Conservation (phyloP, 1,284 basidiomycete species). For the Ganoderma boninense region DNA sequence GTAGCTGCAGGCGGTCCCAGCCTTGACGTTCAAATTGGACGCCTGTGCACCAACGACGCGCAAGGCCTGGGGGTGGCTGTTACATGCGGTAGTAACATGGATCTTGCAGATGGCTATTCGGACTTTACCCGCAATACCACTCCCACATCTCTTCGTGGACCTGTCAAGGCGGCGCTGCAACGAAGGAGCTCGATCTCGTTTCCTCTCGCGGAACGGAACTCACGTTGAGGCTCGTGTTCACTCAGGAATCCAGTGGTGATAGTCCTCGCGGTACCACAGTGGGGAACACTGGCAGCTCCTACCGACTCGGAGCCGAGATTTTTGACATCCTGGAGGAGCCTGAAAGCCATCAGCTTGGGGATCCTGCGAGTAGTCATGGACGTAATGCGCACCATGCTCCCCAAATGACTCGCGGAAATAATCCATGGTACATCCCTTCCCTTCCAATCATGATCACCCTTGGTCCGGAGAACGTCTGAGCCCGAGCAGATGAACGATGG, state of each 20-base stretch:
- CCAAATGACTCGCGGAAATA: too few relatives aligned
- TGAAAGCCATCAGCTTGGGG: too few relatives aligned
- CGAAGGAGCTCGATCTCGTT: background rate
- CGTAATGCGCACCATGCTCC: too few relatives aligned
- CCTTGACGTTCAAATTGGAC: background rate
- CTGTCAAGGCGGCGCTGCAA: background rate
- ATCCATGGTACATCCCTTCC: too few relatives aligned
- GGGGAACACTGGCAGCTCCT: background rate
- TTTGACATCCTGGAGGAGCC: background rate
- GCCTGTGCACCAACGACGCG: background rate
- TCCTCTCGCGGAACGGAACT: background rate
- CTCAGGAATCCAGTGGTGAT: background rate
- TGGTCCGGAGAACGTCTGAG: too few relatives aligned
- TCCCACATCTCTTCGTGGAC: background rate
- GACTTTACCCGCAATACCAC: background rate
- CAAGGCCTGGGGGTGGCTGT: background rate
- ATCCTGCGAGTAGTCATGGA: too few relatives aligned
- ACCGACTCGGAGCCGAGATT: background rate
- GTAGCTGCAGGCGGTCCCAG: background rate
- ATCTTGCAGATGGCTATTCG: background rate
- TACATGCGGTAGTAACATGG: background rate
- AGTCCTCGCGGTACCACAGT: background rate
- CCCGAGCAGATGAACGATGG: too few relatives aligned
- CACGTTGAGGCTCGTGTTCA: slow-evolving; percentile 1
- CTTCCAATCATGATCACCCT: too few relatives aligned